These are phyloP conservation scores for Aureobasidium namibiae DNA, from an alignment of 2,329 filamentous ascomycete genomes.

Conservation along the genomic window DNA sequence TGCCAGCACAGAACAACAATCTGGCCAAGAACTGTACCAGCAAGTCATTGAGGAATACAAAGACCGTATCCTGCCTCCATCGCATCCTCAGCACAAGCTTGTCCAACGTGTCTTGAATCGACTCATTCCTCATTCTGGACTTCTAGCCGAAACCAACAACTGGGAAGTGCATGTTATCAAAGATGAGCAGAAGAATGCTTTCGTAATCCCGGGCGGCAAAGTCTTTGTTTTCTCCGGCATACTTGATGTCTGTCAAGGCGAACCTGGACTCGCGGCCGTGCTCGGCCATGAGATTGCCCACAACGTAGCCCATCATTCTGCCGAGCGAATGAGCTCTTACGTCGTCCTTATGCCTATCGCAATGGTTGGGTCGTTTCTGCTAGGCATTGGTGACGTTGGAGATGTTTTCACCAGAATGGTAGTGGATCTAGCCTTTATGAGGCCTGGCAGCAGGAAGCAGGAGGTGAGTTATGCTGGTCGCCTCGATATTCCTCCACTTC, in stretches of 20 bases:
- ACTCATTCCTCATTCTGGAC: conserved; percentile 59
- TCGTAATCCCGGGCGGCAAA: conserved; percentile 68
- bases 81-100: conserved; percentile 47
- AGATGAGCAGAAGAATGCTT: conserved; percentile 60
- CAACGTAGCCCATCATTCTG: conserved; percentile 59
- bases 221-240: conserved; percentile 74
- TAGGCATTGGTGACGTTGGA: conserved; percentile 35
- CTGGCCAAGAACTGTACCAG: conserved; percentile 48
- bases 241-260: conserved; percentile 55
- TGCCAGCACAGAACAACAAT: conserved; percentile 45
- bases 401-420: conserved; percentile 30
- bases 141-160: conserved; percentile 39
- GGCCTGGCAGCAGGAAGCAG: conserved; percentile 62
- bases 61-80: conserved; percentile 48
- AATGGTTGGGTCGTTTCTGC: conserved; percentile 29
- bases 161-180: conserved; percentile 73
- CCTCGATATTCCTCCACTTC: not conserved
- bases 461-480: conserved; percentile 32
- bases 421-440: conserved; percentile 55
- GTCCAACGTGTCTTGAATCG: conserved; percentile 58
- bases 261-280: conserved; percentile 65
- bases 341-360: conserved; percentile 29
- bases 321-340: conserved; percentile 51
- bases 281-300: conserved; percentile 76
- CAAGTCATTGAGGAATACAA: conserved; percentile 49